Base-by-base conservation (phyloP, 495 filamentous ascomycete species). In the Xylona heveae region DNA sequence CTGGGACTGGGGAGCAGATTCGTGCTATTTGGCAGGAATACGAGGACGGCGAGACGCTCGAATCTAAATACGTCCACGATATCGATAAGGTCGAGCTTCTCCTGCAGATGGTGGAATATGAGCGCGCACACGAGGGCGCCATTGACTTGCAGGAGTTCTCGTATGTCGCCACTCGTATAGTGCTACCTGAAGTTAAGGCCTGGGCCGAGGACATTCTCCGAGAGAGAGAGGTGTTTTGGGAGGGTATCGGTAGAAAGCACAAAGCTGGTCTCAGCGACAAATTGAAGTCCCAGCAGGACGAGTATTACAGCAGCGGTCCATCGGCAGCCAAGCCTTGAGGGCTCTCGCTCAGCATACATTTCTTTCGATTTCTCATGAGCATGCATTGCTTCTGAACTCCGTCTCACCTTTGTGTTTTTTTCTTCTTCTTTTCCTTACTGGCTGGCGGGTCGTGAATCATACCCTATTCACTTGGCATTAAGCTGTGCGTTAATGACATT, bases 101-200 rank as follows among this genome's bases (percentile, higher is more conserved):
- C 28, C 52, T 88, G 48, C 88, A 97, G 58, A 93, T 92, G 75
- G 59, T 93, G 14, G 88, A 97, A 50, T 97, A 97, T 48, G 88
- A 97, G 65, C 78, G 75, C 42, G 55, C 59, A 8, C 53, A 66
- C 18, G 49, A 71, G 21, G 61, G 65, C 27, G 39, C 53, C 40
- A 49, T 78, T 33, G 80, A 94, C 49, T 57, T 97, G 26, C 63
- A 71, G 16, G 88, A 95, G 53, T 95, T 97, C 44, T 51, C 68
- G 15, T 67, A 68, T 35, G 88, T 92, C 30, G 68, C 74, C 23
- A 53, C 44, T n/a, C 62, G 60, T 33, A 72, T 97, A 37, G 63
- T 64, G 40, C 53, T 85, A 38, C 64, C 68, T 6, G 83, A 93
- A 55, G 71, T 78, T 29, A 66, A 74, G 52, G 68, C 53, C 19